These are phyloP conservation scores for Xerocomus minutiporus DNA, from an alignment of 1,284 basidiomycete genomes.

Conservation along the genomic window DNA sequence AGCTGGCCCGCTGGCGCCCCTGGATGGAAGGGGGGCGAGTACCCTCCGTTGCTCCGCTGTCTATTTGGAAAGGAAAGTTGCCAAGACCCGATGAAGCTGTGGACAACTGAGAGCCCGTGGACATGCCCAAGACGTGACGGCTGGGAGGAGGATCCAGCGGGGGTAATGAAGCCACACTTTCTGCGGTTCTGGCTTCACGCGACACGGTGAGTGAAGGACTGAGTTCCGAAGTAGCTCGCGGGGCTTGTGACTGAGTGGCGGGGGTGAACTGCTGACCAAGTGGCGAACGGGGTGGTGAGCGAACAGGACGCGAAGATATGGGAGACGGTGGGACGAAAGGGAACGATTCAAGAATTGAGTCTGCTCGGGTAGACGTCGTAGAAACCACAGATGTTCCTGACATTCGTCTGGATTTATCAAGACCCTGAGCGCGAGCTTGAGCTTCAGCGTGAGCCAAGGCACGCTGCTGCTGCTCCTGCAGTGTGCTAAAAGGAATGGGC, in stretches of 20 bases:
- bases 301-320: conserved; percentile 68
- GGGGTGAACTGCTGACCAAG: conserved; percentile 53
- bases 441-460: conserved; percentile 53
- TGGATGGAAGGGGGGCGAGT: conserved; percentile 25
- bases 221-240: conserved; percentile 26
- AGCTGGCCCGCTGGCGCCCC: conserved; percentile 63
- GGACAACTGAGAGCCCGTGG: conserved; percentile 66
- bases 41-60: conserved; percentile 41
- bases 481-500: conserved; percentile 31
- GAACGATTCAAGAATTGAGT: conserved; percentile 79
- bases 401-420: conserved; percentile 45
- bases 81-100: conserved; percentile 69
- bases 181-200: conserved; percentile 7
- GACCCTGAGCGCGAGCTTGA: conserved; percentile 52
- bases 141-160: conserved; percentile 46
- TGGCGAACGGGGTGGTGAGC: conserved; percentile 70
- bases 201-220: conserved; percentile 7
- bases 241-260: conserved; percentile 31
- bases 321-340: conserved; percentile 82
- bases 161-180: conserved; percentile 36
- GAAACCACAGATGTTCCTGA: conserved; percentile 63
- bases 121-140: conserved; percentile 58
- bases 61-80: conserved; percentile 81
- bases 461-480: conserved; percentile 60
- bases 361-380: conserved; percentile 63